Conservation (phyloP, 169 alveolate genomes). For the Babesia gibsoni region DNA sequence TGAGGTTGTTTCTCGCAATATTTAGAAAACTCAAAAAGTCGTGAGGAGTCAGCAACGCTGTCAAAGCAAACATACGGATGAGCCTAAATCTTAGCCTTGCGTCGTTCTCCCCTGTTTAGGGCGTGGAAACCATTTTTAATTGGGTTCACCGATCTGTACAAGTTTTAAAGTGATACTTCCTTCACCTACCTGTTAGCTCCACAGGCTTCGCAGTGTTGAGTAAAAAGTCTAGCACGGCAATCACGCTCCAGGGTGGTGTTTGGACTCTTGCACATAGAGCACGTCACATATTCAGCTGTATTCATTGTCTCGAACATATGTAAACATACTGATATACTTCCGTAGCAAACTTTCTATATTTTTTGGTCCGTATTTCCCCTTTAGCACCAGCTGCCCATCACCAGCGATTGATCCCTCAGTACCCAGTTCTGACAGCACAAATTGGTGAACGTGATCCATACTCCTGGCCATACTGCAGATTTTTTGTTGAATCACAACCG, state of each 20-base stretch:
- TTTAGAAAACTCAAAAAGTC: not conserved
- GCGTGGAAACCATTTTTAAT: slow-evolving; percentile 93
- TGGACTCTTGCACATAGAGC: slow-evolving; percentile 91
- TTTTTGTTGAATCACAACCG: not conserved
- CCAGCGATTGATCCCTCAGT: slow-evolving; percentile 90
- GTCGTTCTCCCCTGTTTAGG: slow-evolving; percentile 88
- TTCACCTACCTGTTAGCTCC: slow-evolving; percentile 82
- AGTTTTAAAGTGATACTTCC: not conserved
- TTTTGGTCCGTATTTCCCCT: slow-evolving; percentile 91
- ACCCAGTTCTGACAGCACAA: slow-evolving; percentile 92
- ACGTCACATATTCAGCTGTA: slow-evolving; percentile 90
- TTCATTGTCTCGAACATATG: not conserved
- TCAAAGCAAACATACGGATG: slow-evolving; percentile 3
- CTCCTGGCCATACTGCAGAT: slow-evolving; percentile 84
- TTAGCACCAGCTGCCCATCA: slow-evolving; percentile 90
- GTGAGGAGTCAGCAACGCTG: not conserved
- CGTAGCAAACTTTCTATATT: slow-evolving; percentile 89
- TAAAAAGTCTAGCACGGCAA: slow-evolving; percentile 86
- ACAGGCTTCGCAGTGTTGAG: slow-evolving; percentile 89
- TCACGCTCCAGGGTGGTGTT: slow-evolving; percentile 89
- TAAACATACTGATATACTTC: slow-evolving; percentile 81
- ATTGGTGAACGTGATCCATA: slow-evolving; percentile 91
- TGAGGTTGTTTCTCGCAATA: not conserved
- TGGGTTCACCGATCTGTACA: slow-evolving; percentile 85
- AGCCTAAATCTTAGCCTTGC: slow-evolving; percentile 81